These are phyloP conservation scores for Apium graveolens DNA, from an alignment of 129 eudicot species.

Conservation along the genomic window DNA sequence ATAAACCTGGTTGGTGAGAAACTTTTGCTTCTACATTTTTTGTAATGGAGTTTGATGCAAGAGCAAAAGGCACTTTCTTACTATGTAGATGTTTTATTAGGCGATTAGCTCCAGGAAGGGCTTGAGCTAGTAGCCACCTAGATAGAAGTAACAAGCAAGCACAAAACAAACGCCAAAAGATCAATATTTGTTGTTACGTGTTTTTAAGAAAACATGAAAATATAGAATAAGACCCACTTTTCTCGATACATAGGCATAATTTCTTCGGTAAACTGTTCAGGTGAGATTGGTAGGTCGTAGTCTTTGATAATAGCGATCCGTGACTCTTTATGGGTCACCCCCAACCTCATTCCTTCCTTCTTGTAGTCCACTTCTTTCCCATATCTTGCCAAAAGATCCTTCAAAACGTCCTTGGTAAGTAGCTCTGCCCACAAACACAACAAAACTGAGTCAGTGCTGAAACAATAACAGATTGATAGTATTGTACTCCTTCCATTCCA, in stretches of 20 bases:
- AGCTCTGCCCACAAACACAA: constrained; percentile 30
- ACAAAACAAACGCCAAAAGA: neutral
- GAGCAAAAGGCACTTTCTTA: constrained; percentile 58
- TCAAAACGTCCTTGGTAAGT: constrained; percentile 37
- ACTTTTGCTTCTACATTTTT: constrained; percentile 55
- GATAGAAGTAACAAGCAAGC: constrained; percentile 16
- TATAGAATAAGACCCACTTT: constrained; percentile 28
- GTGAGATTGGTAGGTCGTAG: constrained; percentile 67
- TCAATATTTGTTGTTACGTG: neutral
- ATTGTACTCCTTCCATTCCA: neutral
- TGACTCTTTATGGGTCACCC: constrained; percentile 52
- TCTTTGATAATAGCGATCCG: constrained; percentile 49
- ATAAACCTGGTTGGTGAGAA: constrained; percentile 52
- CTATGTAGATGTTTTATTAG: constrained; percentile 71
- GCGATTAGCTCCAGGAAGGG: constrained; percentile 84
- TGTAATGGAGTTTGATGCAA: constrained; percentile 69
- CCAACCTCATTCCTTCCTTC: constrained; percentile 60
- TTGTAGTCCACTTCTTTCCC: constrained; percentile 67
- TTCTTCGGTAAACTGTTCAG: constrained; percentile 42
- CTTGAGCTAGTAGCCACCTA: constrained; percentile 68
- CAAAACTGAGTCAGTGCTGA: neutral
- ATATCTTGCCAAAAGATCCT: constrained; percentile 58
- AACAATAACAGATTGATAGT: neutral
- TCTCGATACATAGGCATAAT: constrained; percentile 62
- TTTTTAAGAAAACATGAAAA: neutral